phyloP scores from a whole-genome alignment of 2,329 filamentous ascomycete species.

The Fusarium sp. region DNA sequence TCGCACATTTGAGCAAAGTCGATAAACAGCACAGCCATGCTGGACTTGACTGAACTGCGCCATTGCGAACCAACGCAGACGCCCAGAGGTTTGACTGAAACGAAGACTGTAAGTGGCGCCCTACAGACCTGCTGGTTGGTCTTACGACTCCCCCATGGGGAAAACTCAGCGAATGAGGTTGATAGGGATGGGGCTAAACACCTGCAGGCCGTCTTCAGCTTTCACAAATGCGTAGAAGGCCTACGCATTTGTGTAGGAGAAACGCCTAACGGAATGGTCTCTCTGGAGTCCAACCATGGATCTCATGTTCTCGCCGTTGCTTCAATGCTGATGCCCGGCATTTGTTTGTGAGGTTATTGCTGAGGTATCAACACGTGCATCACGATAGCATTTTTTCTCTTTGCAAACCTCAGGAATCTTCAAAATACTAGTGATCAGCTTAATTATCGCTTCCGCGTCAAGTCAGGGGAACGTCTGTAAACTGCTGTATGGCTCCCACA shows the following conservation, averaged over 20 bases:
- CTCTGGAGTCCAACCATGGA: slow-evolving; percentile 1
- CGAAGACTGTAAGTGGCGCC: not conserved
- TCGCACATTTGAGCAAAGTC: not conserved
- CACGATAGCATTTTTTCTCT: slow-evolving; percentile 1
- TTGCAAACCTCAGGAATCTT: not conserved
- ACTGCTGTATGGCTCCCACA: slow-evolving; percentile 2
- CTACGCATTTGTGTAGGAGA: not conserved
- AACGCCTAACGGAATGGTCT: not conserved
- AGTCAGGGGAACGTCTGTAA: slow-evolving; percentile 3
- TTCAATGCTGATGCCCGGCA: not conserved
- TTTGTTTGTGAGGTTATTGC: not conserved
- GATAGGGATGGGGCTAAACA: not conserved
- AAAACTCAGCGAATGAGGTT: slow-evolving; percentile 11
- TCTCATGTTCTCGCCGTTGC: slow-evolving; percentile 1
- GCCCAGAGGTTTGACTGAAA: slow-evolving; percentile 8
- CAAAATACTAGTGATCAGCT: not conserved
- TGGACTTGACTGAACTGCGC: slow-evolving; percentile 1
- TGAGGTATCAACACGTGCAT: slow-evolving; percentile 1
- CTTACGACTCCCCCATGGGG: not conserved
- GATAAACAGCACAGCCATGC: slow-evolving; percentile 5
- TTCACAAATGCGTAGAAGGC: slow-evolving; percentile 4
- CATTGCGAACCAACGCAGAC: slow-evolving; percentile 4
- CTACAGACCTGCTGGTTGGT: slow-evolving; percentile 3
- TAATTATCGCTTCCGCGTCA: slow-evolving; percentile 7
- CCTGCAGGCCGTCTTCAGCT: slow-evolving; percentile 3